Conservation (phyloP, 2,329 filamentous ascomycete genomes). For the Fusarium scirpi region DNA sequence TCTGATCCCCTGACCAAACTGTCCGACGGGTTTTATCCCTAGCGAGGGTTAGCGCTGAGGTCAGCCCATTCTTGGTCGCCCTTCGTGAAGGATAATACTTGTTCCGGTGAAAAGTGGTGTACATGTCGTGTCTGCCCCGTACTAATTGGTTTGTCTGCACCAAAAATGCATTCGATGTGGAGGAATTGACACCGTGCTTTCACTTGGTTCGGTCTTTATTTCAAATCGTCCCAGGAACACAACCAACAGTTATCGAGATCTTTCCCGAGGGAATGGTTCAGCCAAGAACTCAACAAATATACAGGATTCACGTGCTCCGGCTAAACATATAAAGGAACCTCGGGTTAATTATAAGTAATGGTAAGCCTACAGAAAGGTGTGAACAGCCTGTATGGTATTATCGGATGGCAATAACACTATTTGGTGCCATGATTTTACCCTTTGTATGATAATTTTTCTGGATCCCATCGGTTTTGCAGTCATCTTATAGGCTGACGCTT, state of each 20-base stretch:
- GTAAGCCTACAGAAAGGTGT: not conserved
- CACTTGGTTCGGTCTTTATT: not conserved
- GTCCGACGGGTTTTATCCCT: constrained; percentile 3
- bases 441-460: not conserved
- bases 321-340: not conserved
- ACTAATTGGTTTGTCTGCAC: rapidly evolving
- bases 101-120: not conserved
- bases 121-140: not conserved
- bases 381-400: not conserved
- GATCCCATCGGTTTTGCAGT: not conserved
- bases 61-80: not conserved
- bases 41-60: constrained; percentile 1
- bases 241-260: not conserved
- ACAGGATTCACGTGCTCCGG: not conserved
- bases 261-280: not conserved
- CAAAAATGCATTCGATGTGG: not conserved
- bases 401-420: not conserved
- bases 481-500: not conserved
- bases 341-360: not conserved
- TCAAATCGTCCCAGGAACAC: not conserved
- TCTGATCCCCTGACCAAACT: not conserved
- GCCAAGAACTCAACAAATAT: no score
- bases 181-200: not conserved
- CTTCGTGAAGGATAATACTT: not conserved
- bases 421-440: not conserved